phyloP scores from a whole-genome alignment of 495 filamentous ascomycete genomes.

The Parathielavia hyrcaniae region DNA sequence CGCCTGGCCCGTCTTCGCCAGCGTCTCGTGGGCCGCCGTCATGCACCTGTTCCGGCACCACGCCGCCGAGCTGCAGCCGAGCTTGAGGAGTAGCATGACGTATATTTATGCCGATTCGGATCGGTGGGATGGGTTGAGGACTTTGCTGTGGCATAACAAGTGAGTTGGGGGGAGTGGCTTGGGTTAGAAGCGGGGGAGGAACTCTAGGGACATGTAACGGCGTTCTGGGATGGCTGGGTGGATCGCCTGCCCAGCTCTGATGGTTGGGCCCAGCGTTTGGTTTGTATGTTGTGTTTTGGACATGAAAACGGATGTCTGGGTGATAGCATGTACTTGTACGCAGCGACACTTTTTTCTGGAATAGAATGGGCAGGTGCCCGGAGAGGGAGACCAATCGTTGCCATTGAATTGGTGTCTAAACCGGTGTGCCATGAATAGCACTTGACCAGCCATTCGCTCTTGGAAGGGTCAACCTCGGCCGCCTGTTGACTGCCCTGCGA shows the following conservation, averaged over 20 bases:
- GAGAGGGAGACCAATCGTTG: background rate
- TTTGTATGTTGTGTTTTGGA: background rate
- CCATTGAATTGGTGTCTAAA: background rate
- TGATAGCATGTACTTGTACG: background rate
- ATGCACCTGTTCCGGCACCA: constrained; percentile 96
- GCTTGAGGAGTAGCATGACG: constrained; percentile 91
- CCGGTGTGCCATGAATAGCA: too few relatives aligned
- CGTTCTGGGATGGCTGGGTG: constrained; percentile 6
- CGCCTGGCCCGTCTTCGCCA: constrained; percentile 88
- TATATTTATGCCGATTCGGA: constrained; percentile 89
- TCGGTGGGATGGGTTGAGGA: constrained; percentile 75
- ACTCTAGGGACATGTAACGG: constrained; percentile 5
- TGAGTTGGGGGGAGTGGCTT: constrained; percentile 30
- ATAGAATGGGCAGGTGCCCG: too few relatives aligned
- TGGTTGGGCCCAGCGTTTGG: background rate
- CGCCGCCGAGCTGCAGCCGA: constrained; percentile 80
- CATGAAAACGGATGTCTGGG: background rate
- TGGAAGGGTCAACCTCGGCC: too few relatives aligned
- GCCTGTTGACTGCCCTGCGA: too few relatives aligned
- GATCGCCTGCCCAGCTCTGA: too few relatives aligned
- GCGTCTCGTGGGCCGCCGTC: constrained; percentile 78
- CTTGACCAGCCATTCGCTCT: too few relatives aligned
- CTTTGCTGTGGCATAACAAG: constrained; percentile 78
- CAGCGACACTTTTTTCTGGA: background rate
- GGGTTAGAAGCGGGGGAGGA: background rate